These are phyloP conservation scores for Boletus subparvulus DNA, from an alignment of 768 basidiomycete species.

Conservation along the genomic window DNA sequence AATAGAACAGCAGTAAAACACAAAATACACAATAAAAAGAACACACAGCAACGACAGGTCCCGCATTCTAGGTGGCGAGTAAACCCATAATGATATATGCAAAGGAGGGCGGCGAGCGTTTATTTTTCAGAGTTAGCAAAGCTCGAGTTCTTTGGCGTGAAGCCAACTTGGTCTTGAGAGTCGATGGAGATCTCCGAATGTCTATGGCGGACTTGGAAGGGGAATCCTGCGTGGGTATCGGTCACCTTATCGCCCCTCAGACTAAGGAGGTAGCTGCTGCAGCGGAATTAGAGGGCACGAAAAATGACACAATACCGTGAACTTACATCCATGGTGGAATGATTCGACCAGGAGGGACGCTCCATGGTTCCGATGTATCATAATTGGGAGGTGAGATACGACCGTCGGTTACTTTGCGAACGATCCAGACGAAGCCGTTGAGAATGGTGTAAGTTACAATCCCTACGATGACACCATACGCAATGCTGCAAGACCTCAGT, in stretches of 20 bases:
- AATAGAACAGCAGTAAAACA: neutral
- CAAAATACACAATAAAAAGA: slow-evolving; percentile 32
- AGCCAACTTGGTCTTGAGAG: slow-evolving; percentile 27
- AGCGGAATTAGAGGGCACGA: neutral
- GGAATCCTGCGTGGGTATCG: slow-evolving; percentile 25
- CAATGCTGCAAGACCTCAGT: slow-evolving; percentile 54
- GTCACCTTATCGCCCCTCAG: neutral
- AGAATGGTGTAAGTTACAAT: slow-evolving; percentile 67
- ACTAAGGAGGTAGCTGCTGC: slow-evolving; percentile 28
- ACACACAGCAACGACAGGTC: slow-evolving; percentile 13
- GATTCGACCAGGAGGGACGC: slow-evolving; percentile 68
- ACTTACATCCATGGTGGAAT: slow-evolving; percentile 68
- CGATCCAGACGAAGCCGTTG: slow-evolving; percentile 63
- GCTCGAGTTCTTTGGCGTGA: slow-evolving; percentile 26
- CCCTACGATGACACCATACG: slow-evolving; percentile 86
- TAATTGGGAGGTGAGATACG: slow-evolving; percentile 63
- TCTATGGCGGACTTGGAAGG: slow-evolving; percentile 32
- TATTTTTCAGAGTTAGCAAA: slow-evolving; percentile 32
- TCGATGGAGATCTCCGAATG: slow-evolving; percentile 35
- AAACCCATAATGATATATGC: slow-evolving; percentile 7
- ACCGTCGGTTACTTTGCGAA: slow-evolving; percentile 57
- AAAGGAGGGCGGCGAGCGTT: neutral
- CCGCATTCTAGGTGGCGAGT: slow-evolving; percentile 16
- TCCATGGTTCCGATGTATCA: slow-evolving; percentile 66
- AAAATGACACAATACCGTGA: neutral